Percentiles rank a stretch among this genome's conserved stretches.
phyloP scores from a whole-genome alignment of 2,329 filamentous ascomycete genomes.

The Hirsutella minnesotensis region DNA sequence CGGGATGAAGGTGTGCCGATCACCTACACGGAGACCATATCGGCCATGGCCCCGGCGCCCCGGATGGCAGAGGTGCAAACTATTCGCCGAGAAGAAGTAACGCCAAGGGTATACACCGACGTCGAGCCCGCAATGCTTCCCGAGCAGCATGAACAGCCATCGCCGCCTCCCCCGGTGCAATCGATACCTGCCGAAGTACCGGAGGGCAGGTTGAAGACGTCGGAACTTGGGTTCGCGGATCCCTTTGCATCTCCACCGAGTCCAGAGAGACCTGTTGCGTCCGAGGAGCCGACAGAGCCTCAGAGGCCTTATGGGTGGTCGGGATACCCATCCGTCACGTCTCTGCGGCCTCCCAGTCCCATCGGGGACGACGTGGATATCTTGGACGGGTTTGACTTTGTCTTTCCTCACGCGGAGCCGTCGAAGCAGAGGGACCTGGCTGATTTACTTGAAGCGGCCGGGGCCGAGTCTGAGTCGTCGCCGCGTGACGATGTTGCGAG shows the following conservation, averaged over 20 bases:
- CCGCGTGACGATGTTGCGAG: conserved; percentile 7
- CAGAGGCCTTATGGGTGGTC: neutral
- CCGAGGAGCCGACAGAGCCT: neutral
- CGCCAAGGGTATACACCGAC: neutral
- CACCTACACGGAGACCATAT: too few relatives aligned
- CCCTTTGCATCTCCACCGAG: neutral
- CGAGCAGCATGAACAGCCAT: neutral
- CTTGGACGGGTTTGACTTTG: conserved; percentile 17
- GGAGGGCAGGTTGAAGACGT: neutral
- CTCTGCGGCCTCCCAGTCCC: conserved; percentile 5
- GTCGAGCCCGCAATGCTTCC: too few relatives aligned
- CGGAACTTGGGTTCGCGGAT: neutral
- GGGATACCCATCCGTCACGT: too few relatives aligned
- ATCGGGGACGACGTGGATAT: conserved; percentile 15
- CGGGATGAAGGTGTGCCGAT: too few relatives aligned
- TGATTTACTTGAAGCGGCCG: conserved; percentile 14
- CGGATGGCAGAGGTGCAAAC: too few relatives aligned
- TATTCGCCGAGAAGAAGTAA: neutral
- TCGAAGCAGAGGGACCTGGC: conserved; percentile 14
- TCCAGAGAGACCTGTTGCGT: neutral
- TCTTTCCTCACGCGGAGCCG: conserved; percentile 10
- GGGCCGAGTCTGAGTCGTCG: conserved; percentile 11
- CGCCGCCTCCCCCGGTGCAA: neutral
- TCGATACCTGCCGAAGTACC: neutral
- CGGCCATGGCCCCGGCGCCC: too few relatives aligned